A percentile compares a stretch with the other conserved stretches of the same genome.
Conservation (phyloP, 352 stramenopile genomes). For the Globisporangium cystogenes region DNA sequence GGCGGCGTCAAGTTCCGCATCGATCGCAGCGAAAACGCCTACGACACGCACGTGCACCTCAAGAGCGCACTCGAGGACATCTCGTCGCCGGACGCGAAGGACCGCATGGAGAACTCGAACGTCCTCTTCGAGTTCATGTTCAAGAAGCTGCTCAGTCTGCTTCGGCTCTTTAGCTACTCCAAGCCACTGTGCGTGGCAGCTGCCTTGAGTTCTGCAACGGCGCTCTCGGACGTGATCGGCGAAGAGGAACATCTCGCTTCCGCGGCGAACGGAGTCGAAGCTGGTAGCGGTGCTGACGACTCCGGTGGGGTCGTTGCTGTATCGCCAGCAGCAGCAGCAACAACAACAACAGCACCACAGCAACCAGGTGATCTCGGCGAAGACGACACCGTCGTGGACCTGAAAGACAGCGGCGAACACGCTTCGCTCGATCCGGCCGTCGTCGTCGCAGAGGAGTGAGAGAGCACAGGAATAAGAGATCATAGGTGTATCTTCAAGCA, state of each 20-base stretch:
- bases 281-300: slow-evolving; percentile 1
- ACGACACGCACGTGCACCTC: slow-evolving; percentile 69
- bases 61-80: slow-evolving; percentile 53
- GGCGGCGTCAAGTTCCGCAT: slow-evolving; percentile 71
- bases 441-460: background rate
- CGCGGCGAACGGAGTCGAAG: background rate
- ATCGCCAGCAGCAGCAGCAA: background rate
- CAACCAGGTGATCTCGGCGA: background rate
- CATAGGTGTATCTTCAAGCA: too few species aligned
- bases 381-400: background rate
- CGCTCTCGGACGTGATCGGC: background rate
- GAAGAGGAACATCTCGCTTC: slow-evolving; percentile 6
- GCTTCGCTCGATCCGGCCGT: background rate
- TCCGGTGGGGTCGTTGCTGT: background rate
- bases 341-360: background rate
- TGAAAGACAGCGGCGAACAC: slow-evolving; percentile 1
- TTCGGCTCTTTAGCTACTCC: slow-evolving; percentile 74
- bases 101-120: slow-evolving; percentile 74
- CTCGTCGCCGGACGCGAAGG: slow-evolving; percentile 57
- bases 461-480: too few species aligned
- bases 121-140: slow-evolving; percentile 78
- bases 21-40: slow-evolving; percentile 46
- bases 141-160: slow-evolving; percentile 60
- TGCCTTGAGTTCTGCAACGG: background rate
- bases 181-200: slow-evolving; percentile 22